A percentile compares a stretch with the other conserved stretches of the same genome.
phyloP scores from a whole-genome alignment of 2,329 filamentous ascomycete genomes.

The Onygena corvina region DNA sequence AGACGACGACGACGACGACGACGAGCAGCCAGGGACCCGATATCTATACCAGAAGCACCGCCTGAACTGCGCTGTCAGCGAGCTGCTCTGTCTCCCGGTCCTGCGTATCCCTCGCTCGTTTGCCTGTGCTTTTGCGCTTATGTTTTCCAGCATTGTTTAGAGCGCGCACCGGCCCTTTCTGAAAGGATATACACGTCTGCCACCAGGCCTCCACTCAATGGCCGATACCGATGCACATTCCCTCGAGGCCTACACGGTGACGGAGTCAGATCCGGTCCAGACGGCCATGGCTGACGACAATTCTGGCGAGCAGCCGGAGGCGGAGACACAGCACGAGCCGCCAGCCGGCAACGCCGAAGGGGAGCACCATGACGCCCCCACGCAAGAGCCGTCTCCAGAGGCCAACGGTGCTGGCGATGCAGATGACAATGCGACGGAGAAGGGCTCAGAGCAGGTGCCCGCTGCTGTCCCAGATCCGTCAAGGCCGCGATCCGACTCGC shows the following conservation, averaged over 20 bases:
- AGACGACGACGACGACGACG: neutral
- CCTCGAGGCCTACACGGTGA: neutral
- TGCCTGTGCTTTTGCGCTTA: neutral
- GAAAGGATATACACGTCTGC: neutral
- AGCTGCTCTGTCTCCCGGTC: too few species aligned
- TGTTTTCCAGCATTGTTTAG: conserved; percentile 7
- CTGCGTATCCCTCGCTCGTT: neutral
- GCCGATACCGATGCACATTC: conserved; percentile 12
- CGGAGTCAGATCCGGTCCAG: neutral
- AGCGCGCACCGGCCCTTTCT: conserved; percentile 9
- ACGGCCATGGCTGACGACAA: neutral
- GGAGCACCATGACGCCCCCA: neutral
- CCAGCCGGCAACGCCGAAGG: neutral
- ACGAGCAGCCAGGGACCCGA: neutral
- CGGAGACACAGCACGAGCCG: neutral
- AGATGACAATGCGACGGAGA: neutral
- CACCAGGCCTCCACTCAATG: conserved; percentile 11
- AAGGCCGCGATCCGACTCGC: conserved; percentile 44
- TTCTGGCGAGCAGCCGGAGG: neutral
- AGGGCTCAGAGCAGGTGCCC: neutral
- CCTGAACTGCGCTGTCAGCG: neutral
- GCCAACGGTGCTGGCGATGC: neutral
- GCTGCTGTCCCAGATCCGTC: neutral
- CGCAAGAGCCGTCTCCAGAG: neutral
- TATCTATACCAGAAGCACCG: neutral